A percentile compares a stretch with the other conserved stretches of the same genome.
phyloP scores from a whole-genome alignment of 768 basidiomycete genomes.

The Sarcodon aspratus region DNA sequence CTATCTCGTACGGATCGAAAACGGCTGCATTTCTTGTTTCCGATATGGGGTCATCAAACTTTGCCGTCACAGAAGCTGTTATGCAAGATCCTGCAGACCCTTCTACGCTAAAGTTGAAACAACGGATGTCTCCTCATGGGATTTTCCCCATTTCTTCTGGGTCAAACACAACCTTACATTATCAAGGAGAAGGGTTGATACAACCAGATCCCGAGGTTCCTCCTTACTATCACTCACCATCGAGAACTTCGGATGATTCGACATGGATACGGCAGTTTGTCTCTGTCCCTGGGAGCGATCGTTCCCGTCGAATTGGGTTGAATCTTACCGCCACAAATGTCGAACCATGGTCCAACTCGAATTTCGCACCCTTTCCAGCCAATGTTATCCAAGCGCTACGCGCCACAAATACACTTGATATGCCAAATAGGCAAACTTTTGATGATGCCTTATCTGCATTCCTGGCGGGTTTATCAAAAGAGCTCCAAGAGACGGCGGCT shows the following conservation, averaged over 20 bases:
- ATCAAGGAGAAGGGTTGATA: slow-evolving; percentile 13
- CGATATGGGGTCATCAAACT: slow-evolving; percentile 12
- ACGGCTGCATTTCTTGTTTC: slow-evolving; percentile 37
- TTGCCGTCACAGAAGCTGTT: not conserved
- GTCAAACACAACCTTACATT: slow-evolving; percentile 7
- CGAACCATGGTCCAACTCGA: slow-evolving; percentile 48
- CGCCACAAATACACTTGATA: slow-evolving; percentile 40
- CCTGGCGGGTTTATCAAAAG: slow-evolving; percentile 35
- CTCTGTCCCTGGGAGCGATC: not conserved
- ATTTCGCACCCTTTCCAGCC: slow-evolving; percentile 51
- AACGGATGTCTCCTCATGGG: not conserved
- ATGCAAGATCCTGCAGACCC: not conserved
- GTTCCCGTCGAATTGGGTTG: slow-evolving; percentile 11
- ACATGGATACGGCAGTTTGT: not conserved
- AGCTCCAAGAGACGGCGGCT: slow-evolving; percentile 49
- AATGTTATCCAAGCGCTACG: slow-evolving; percentile 42
- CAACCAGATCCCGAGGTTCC: slow-evolving; percentile 9
- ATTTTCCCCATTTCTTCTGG: not conserved
- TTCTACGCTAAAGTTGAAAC: not conserved
- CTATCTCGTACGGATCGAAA: slow-evolving; percentile 31
- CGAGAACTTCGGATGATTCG: not conserved
- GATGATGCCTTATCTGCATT: slow-evolving; percentile 39
- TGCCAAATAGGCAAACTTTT: slow-evolving; percentile 45
- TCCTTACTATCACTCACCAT: not conserved
- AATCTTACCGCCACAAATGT: slow-evolving; percentile 29